A percentile compares a stretch with the other conserved stretches of the same genome.
Conservation (phyloP, 768 basidiomycete species). For the Leccinum boreale region DNA sequence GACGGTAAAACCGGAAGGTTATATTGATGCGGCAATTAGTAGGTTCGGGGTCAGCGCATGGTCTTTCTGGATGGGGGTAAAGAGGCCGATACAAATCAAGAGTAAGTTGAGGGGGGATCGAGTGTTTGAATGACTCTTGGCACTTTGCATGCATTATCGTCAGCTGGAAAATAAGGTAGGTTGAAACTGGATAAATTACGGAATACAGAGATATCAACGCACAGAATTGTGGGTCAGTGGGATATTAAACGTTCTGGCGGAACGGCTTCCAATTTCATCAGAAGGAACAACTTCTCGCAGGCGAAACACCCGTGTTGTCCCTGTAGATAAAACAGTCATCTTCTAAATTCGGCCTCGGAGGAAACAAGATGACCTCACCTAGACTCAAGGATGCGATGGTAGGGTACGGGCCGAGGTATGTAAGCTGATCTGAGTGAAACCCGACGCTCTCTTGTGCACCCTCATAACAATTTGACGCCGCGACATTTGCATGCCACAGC, state of each 20-base stretch:
- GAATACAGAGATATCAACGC: conserved; percentile 21
- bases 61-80: conserved; percentile 35
- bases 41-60: conserved; percentile 33
- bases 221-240: conserved; percentile 80
- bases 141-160: conserved; percentile 86
- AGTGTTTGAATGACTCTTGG: conserved; percentile 81
- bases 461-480: conserved; percentile 81
- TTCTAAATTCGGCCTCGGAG: neutral
- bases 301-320: conserved; percentile 67
- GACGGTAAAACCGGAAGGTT: conserved; percentile 83
- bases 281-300: conserved; percentile 74
- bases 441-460: conserved; percentile 82
- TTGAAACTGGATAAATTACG: neutral
- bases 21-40: conserved; percentile 79
- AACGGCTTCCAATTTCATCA: conserved; percentile 52
- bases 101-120: conserved; percentile 65
- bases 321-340: conserved; percentile 31
- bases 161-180: conserved; percentile 41
- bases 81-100: conserved; percentile 72
- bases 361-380: conserved; percentile 39
- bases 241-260: conserved; percentile 72
- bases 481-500: conserved; percentile 78
- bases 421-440: conserved; percentile 77
- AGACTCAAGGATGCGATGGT: conserved; percentile 85
- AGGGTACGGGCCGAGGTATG: conserved; percentile 78